Base-by-base conservation (phyloP, 768 basidiomycete species). In the Podaxis sp. region DNA sequence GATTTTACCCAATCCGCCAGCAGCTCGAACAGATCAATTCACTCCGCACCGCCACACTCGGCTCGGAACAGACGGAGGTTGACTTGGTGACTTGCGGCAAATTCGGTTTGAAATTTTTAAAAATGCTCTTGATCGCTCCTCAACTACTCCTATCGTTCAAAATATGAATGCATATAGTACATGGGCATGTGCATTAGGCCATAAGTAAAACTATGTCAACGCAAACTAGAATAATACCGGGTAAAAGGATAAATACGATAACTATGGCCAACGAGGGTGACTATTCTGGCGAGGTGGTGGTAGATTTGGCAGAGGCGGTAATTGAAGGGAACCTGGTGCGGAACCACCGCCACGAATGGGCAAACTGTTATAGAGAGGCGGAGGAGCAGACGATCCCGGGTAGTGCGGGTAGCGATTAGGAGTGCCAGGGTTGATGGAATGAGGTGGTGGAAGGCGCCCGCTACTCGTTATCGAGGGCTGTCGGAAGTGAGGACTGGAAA, bases 241-340 rank as follows among this genome's bases (percentile, higher is more conserved):
- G 30, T 39, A 9, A 22, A 30, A 39, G 36, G 51, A 63, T 63
- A 63, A 48, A 62, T 55, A 62, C 42, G 40, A 40, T 28, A 26
- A 42, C 46, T 60, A 67, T 64, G 66, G 59, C 66, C 68, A 68
- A 30, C 65, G 64, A 51, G 57, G 49, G 26, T 44, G 63, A 22
- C 64, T 61, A 52, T 28, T 67, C 22, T 26, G 62, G 4, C 52
- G 54, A 36, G n/a, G 46, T 28, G 64, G 57, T 30, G 64, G 64
- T 36, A 63, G 42, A 13, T 44, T n/a, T 17, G 63, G 63, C 19
- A 75, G 53, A 17, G 73, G 73, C 33, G 74, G 73, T 38, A 74
- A 66, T 30, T 72, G 52, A 26, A 63, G 19, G 19, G 54, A 40
- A n/a, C 54, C 54, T 9, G 61, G 65, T n/a, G 69, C 52, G 55